Base-by-base conservation (phyloP, 805 yeast genomes). In the Lachancea dasiensis region DNA sequence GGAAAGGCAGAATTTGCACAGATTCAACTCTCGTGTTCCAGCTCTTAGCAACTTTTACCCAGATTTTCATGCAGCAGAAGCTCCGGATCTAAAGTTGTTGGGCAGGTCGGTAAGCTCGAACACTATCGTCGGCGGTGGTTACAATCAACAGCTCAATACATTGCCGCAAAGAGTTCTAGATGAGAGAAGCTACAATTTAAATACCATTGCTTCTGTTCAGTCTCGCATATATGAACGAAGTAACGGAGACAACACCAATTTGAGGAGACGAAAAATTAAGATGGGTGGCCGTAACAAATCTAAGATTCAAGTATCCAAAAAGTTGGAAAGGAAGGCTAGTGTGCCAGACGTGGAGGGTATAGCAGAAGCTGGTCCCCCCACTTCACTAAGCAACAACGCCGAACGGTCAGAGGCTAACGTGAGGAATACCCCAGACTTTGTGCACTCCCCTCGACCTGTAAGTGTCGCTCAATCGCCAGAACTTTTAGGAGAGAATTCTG, bases 1-100 rank as follows among this genome's bases (percentile, higher is more conserved):
- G 25, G 63, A 60, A 43, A 57, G 61, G 42, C 61, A 59, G 30
- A 59, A 59, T 34, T 40, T 60, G 33, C 54, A 53, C 28, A 45
- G 56, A 13, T 58, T 54, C 43, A 54, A 52, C 26, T 55, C 63
- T 8, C 48, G 57, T 31, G 53, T 59, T 27, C 63, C 63, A 8
- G 55, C 62, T 1, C 36, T 59, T 31, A 46, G 54, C 16, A 54
- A 52, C 26, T 51, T 45, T 38, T 47, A 47, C 20, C 43, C 50
- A 3, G 38, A 29, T 16, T 25, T 26, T 23, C 21, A 32, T 26
- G 37, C 32, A 19, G 16, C 22, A 4, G 37, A 27, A 11, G 33
- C 34, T 3, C 37, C 34, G 15, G 39, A 41, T 8, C 17, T 34
- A n/a, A 31, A 31, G 23, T n/a, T 31, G 34, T 13, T 23, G 9